A percentile compares a stretch with the other conserved stretches of the same genome.
phyloP scores from a whole-genome alignment of 1,284 basidiomycete genomes.

The Fomitiporia mediterranea region DNA sequence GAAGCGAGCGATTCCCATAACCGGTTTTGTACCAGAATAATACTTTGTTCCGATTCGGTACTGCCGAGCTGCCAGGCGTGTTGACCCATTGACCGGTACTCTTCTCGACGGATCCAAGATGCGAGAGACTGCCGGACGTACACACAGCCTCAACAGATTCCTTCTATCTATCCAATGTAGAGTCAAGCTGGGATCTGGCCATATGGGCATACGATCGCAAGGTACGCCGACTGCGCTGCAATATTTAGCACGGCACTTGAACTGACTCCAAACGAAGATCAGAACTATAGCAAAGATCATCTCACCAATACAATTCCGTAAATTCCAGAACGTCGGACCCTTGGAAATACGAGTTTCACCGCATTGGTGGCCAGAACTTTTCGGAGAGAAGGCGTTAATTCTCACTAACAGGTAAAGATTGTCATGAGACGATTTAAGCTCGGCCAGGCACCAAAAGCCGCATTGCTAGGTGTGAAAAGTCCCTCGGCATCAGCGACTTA shows the following conservation, averaged over 20 bases:
- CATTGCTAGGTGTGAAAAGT: no score
- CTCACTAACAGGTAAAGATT: neutral
- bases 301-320: neutral
- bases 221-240: neutral
- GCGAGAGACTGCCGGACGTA: no score
- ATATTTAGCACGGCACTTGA: no score
- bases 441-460: neutral
- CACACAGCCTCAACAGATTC: neutral
- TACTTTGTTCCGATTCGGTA: no score
- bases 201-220: neutral
- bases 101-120: no score
- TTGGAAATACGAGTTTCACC: neutral
- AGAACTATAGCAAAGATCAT: neutral
- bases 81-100: no score
- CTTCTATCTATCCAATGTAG: neutral
- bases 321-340: neutral
- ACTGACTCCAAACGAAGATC: neutral
- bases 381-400: neutral
- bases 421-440: neutral
- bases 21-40: no score
- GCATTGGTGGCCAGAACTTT: neutral
- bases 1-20: no score
- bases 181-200: no score
- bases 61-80: no score
- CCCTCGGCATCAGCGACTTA: neutral